A percentile compares a stretch with the other conserved stretches of the same genome.
phyloP scores from a whole-genome alignment of 2,329 filamentous ascomycete genomes.

The Apiospora sp. region DNA sequence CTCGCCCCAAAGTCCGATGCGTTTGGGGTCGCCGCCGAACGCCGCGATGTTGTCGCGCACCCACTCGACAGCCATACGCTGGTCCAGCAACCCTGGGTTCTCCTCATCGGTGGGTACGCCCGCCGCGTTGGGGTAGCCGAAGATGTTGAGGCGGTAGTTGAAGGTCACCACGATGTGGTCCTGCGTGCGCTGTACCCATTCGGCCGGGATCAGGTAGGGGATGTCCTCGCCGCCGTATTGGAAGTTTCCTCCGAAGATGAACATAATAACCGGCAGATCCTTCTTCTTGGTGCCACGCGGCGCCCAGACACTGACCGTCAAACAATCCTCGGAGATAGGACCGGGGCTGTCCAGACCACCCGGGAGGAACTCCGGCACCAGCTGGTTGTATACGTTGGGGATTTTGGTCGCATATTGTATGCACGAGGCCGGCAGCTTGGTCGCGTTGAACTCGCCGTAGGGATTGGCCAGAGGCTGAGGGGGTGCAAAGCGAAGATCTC shows the following conservation, averaged over 20 bases:
- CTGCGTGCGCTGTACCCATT: conserved; percentile 40
- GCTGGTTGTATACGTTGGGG: conserved; percentile 28
- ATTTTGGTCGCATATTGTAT: conserved; percentile 32
- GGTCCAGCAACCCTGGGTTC: conserved; percentile 59
- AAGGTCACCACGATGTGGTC: conserved; percentile 47
- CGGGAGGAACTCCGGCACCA: conserved; percentile 37
- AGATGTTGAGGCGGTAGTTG: conserved; percentile 49
- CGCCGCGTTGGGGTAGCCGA: conserved; percentile 43
- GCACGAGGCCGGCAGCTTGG: conserved; percentile 33
- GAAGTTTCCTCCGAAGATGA: conserved; percentile 47
- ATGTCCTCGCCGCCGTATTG: conserved; percentile 45
- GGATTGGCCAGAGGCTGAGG: conserved; percentile 31
- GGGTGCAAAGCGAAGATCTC: conserved; percentile 37
- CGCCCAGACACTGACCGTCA: conserved; percentile 17
- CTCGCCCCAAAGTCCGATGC: conserved; percentile 56
- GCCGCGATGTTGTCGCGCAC: conserved; percentile 53
- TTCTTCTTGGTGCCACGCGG: conserved; percentile 18
- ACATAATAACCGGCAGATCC: conserved; percentile 21
- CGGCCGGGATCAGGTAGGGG: conserved; percentile 47
- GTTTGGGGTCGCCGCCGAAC: conserved; percentile 55
- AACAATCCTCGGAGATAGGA: conserved; percentile 25
- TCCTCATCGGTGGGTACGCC: conserved; percentile 39
- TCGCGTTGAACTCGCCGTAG: conserved; percentile 31
- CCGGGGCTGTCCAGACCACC: conserved; percentile 32
- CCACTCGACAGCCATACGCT: conserved; percentile 59